Base-by-base conservation (phyloP, 306 rosid species). In the Cicer yamashitae region DNA sequence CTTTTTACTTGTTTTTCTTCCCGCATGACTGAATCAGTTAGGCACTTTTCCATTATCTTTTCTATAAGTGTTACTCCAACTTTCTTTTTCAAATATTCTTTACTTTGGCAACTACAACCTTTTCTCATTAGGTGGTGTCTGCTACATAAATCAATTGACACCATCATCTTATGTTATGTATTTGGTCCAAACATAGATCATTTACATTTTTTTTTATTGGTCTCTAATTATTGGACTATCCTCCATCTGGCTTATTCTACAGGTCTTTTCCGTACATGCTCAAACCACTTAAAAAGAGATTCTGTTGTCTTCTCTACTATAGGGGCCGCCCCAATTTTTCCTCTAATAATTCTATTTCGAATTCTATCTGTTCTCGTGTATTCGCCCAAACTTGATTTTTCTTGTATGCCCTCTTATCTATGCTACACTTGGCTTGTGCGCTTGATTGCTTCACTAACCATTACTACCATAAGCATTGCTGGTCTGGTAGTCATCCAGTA, bases 401-500 rank as follows among this genome's bases (percentile, higher is more conserved):
- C 48, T 51, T 17, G 17, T 34, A 34, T 54, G 53, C 20, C 53
- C 47, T 10, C 66, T 56, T 39, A 22, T 22, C 62, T 57, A 4
- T 30, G 37, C 37, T 30, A 30, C 37, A 30, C 6, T 30, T 30
- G 37, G 37, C 6, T 30, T 30, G 37, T 30, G 37, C 37, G 0
- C 37, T 30, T 30, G 37, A 30, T 30, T 30, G 37, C 37, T 30
- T 30, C 37, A 30, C 5, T 10, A 6, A 43, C 67, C 66, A 41
- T 57, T 12, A 72, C 56, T 12, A n/a, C 44, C 15, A 22, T 44
- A 13, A 14, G 45, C 57, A 41, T 72, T 41, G 12, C 57, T 72
- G 7, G 30, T 57, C 25, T 72, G 40, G 43, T 44, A 54, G 67
- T 10, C 59, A 30, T 39, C 44, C 1, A 20, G 22, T 39, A 37